These are phyloP conservation scores for Mortierella sp. DNA, from an alignment of 371 early-diverging fungal genomes.

Conservation along the genomic window DNA sequence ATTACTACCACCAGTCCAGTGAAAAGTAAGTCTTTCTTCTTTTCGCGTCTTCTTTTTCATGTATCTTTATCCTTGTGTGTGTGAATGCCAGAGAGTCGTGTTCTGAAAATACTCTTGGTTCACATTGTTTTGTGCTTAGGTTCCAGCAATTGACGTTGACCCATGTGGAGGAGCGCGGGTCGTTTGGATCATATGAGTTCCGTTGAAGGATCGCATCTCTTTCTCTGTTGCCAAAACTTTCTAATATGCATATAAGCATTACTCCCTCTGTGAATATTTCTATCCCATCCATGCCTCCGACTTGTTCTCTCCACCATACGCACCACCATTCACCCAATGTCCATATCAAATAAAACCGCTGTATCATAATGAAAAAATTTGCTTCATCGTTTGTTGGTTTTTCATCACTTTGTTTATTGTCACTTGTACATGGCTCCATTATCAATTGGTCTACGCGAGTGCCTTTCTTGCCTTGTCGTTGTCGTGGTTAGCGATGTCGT, in stretches of 20 bases:
- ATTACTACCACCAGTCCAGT: conserved; percentile 85
- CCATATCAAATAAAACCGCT: neutral
- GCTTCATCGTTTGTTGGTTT: neutral
- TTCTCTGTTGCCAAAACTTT: neutral
- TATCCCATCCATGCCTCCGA: neutral
- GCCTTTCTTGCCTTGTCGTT: neutral
- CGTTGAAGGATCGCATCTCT: conserved; percentile 58
- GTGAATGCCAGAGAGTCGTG: neutral
- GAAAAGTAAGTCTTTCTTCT: conserved; percentile 69
- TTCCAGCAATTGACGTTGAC: conserved; percentile 84
- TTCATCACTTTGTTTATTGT: neutral
- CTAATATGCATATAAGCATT: neutral
- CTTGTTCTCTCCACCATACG: neutral
- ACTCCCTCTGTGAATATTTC: neutral
- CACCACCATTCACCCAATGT: neutral
- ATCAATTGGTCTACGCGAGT: neutral
- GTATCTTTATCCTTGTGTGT: neutral
- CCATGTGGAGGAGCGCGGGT: conserved; percentile 67
- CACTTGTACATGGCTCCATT: neutral
- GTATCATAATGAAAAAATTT: conserved; percentile 1
- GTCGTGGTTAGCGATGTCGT: too few relatives aligned
- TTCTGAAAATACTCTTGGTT: neutral
- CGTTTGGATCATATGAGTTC: conserved; percentile 74
- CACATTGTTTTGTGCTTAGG: conserved; percentile 41
- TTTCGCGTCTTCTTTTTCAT: neutral